Conservation (phyloP, 441 rosid species). For the Croton laevigatus region DNA sequence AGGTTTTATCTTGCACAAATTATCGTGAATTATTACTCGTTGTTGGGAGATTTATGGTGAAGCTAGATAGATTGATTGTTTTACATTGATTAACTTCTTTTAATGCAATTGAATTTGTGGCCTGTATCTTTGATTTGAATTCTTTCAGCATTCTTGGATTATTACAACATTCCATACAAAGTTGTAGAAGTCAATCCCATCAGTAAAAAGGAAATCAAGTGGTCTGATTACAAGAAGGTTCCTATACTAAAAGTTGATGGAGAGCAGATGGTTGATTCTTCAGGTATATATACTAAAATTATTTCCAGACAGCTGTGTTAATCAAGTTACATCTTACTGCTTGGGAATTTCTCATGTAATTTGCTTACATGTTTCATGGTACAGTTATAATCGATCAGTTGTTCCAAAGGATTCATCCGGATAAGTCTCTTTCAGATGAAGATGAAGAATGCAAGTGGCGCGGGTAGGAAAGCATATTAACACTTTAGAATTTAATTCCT, state of each 20-base stretch:
- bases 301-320: neutral
- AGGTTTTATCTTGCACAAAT: conserved; percentile 1
- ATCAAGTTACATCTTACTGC: neutral
- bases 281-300: conserved; percentile 46
- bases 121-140: neutral
- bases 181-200: conserved; percentile 92
- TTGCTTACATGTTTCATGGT: conserved; percentile 12
- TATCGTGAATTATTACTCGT: neutral
- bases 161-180: conserved; percentile 73
- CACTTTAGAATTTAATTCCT: neutral
- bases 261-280: conserved; percentile 84
- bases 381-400: conserved; percentile 69
- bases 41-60: neutral
- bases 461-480: conserved; percentile 43
- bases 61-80: neutral
- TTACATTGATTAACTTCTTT: neutral
- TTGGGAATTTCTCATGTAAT: neutral
- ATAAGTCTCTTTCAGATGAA: conserved; percentile 31
- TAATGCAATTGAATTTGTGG: neutral
- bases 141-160: conserved; percentile 79
- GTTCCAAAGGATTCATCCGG: conserved; percentile 62
- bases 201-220: conserved; percentile 84
- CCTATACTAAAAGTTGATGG: conserved; percentile 79
- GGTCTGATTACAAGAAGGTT: conserved; percentile 95
- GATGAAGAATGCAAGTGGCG: conserved; percentile 87